Evolutionary conservation across 192 early-diverging fungal species (phyloP), one percentile per base, ranked within the genome.

Genomic region (Dimargaris cristalligena): DNA sequence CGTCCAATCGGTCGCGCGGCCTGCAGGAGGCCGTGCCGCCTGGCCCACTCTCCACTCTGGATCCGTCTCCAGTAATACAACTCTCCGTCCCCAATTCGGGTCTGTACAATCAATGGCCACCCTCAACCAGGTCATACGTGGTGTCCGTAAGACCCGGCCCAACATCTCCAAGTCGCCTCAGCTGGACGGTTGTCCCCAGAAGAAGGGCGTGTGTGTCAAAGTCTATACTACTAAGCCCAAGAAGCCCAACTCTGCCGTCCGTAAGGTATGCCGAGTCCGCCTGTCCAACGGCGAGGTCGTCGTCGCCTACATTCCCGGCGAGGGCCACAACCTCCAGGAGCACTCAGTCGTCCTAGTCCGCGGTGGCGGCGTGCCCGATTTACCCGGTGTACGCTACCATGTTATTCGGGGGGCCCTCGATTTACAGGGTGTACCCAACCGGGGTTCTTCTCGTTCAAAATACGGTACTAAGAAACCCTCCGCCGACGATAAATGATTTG

Each of bases 271-370:
- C 25, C 79, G 89, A 62, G 92, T 98, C 44, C 84, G 89, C 49
- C 72, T 98, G 52, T 88, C 91, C n/a, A 92, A 87, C 52, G 90
- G 89, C 32, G 91, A 91, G 68, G 80, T 87, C 26, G 79, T 98
- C 20, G 83, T 87, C 48, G 92, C 92, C 18, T 96, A 98, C 75
- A 98, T 98, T 72, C 92, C 92, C 4, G 94, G 94, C 54, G 94
- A 98, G 69, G 93, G 93, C 16, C 94, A 98, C 77, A 96, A 93
- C 64, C 72, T 98, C 63, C 92, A 94, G 76, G 94, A 98, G 67
- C 93, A 98, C 72, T 90, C 88, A 33, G 91, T 94, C 29, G 94
- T 98, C 22, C 70, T 98, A 41, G 90, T 98, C 11, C 76, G 91
- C 35, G 94, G 94, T 26, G 94, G 94, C 44, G 83, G 92, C 78